Evolutionary conservation across 768 basidiomycete species (phyloP), one percentile per base, ranked within the genome.

Genomic region (Lentinula detonsa): DNA sequence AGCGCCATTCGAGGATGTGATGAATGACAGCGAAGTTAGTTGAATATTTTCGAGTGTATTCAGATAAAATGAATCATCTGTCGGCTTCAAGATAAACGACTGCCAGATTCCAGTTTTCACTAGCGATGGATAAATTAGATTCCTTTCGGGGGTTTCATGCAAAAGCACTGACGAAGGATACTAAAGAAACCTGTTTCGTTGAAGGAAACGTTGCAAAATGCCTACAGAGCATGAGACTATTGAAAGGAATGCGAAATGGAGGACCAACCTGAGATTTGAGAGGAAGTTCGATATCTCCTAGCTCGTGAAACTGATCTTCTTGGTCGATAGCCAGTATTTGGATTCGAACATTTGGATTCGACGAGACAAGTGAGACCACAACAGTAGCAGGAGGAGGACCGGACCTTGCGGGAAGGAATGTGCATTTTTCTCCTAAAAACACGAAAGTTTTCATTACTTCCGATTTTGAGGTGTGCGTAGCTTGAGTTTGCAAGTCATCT

Each of bases 311-410:
- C 45, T 68, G 67, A 51, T 73, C 71, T 16, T 70, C 65, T 33
- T 70, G 70, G 35, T 73, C 72, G 28, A 79, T 66, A 48, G 68
- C 68, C 18, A 78, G 61, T 42, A 79, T 62, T 35, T 68, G 63
- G 4, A 73, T 46, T 8, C 67, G 67, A 23, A 73, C 67, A 35
- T 69, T 67, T 18, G 64, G 64, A 11, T 63, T 65, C 50, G 68
- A 66, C 13, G 67, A 66, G 33, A 62, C 60, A 40, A 74, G 57
- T 5, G 72, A 57, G 16, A 73, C 61, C 11, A 74, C 58, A 31
- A 74, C 57, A 10, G 65, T 66, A 33, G 70, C 71, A 46, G 51
- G 57, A 18, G 65, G 50, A 8, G 69, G 65, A 46, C 67, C 18
- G 8, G n/a, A 39, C 18, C 18, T 31, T 33, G 68, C 50, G 3